Evolutionary conservation across 768 basidiomycete genomes (phyloP).

Genomic region (Lentinula sp.): DNA sequence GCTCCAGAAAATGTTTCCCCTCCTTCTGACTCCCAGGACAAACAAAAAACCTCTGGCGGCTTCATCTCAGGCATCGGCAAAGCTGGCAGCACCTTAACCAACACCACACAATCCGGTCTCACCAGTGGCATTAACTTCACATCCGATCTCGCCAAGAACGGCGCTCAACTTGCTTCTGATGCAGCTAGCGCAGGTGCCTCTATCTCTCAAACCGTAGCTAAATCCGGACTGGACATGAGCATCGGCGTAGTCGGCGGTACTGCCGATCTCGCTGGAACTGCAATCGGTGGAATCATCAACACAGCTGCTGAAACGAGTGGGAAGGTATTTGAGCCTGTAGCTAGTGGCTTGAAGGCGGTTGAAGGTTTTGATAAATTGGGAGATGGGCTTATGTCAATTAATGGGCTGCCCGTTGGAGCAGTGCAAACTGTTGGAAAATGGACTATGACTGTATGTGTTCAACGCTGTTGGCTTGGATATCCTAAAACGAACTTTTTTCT

Average conservation of each 20-base stretch:
- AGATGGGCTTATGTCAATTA: slow-evolving; percentile 14
- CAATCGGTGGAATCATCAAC: slow-evolving; percentile 14
- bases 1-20: background rate
- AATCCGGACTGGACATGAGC: slow-evolving; percentile 16
- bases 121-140: slow-evolving; percentile 3
- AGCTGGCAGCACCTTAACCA: background rate
- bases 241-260: slow-evolving; percentile 26
- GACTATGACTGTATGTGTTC: slow-evolving; percentile 9
- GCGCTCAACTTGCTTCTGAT: slow-evolving; percentile 9
- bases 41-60: background rate
- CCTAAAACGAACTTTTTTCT: too few species aligned
- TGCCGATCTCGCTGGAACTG: slow-evolving; percentile 14
- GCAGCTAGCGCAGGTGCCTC: slow-evolving; percentile 9
- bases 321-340: slow-evolving; percentile 16
- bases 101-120: background rate
- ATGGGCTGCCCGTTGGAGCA: slow-evolving; percentile 17
- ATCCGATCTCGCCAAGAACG: slow-evolving; percentile 3
- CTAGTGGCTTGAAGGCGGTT: slow-evolving; percentile 16
- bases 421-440: slow-evolving; percentile 13
- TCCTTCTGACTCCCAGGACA: background rate
- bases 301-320: slow-evolving; percentile 17
- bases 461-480: too few species aligned
- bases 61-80: slow-evolving; percentile 1
- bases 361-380: slow-evolving; percentile 14
- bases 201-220: slow-evolving; percentile 13